Evolutionary conservation across 768 basidiomycete genomes (phyloP).

Genomic region (Exidia glandulosa): DNA sequence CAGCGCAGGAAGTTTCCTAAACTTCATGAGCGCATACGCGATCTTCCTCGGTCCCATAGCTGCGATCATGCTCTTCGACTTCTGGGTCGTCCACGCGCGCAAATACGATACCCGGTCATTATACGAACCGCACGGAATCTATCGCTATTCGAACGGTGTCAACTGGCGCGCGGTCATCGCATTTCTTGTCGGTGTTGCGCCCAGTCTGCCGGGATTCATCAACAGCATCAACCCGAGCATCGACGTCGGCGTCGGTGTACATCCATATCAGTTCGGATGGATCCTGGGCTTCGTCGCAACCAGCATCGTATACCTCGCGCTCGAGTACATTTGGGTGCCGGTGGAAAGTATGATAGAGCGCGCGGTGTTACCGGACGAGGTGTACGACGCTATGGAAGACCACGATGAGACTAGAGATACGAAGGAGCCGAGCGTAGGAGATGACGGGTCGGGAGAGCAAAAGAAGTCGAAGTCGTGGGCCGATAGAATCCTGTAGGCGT

Average conservation of each 20-base stretch:
- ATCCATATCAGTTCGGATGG: too few species aligned
- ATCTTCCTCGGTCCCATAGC: constrained; percentile 82
- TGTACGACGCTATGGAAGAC: too few species aligned
- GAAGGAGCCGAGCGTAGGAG: too few species aligned
- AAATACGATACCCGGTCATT: constrained; percentile 75
- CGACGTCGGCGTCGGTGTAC: constrained; percentile 44
- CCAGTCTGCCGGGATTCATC: constrained; percentile 68
- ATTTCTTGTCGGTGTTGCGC: constrained; percentile 54
- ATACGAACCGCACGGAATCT: constrained; percentile 70
- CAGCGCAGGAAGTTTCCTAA: constrained; percentile 53
- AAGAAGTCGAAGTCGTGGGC: too few species aligned
- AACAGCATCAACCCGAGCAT: constrained; percentile 59
- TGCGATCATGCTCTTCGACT: constrained; percentile 57
- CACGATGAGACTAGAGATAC: too few species aligned
- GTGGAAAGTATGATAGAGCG: too few species aligned
- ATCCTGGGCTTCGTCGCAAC: too few species aligned
- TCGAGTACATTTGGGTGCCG: too few species aligned
- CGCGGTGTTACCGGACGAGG: too few species aligned
- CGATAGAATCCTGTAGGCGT: too few species aligned
- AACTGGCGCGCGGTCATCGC: constrained; percentile 76
- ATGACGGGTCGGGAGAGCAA: too few species aligned
- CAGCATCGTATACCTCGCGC: too few species aligned
- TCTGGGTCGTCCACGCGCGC: constrained; percentile 64
- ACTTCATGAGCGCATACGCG: constrained; percentile 75
- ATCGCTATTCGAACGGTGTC: constrained; percentile 64